These are phyloP conservation scores for Lasiodiplodia sp. DNA, from an alignment of 2,329 filamentous ascomycete species.

Conservation along the genomic window DNA sequence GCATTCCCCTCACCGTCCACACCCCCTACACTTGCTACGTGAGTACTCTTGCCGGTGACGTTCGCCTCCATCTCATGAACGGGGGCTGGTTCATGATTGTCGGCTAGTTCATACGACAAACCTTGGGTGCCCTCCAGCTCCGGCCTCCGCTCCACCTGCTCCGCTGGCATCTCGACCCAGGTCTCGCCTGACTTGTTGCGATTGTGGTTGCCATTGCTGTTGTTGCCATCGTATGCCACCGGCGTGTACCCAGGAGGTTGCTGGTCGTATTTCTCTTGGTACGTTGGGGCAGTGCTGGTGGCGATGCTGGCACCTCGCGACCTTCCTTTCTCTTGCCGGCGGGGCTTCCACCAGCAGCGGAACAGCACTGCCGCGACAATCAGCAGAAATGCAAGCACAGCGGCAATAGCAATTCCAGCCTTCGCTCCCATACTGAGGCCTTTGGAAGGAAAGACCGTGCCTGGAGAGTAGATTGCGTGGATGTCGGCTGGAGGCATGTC, in stretches of 20 bases:
- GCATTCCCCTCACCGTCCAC: neutral
- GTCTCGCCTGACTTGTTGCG: neutral
- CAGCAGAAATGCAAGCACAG: neutral
- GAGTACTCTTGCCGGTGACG: neutral
- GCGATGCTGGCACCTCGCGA: neutral
- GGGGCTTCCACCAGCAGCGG: neutral
- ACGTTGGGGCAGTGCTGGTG: neutral
- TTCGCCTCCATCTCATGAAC: neutral
- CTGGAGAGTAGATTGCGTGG: slow-evolving; percentile 23
- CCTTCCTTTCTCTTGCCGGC: neutral
- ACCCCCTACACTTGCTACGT: neutral
- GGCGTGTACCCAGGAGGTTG: neutral
- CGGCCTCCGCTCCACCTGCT: neutral
- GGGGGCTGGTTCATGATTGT: neutral
- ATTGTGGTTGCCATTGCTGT: no score
- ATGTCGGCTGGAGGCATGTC: neutral
- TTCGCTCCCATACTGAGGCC: neutral
- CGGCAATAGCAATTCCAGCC: neutral
- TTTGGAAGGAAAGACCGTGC: neutral
- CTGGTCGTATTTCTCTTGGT: neutral
- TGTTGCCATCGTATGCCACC: no score
- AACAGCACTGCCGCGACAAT: neutral
- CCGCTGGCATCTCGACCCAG: neutral
- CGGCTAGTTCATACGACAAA: neutral
- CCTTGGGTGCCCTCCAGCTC: neutral